Conservation (phyloP, 2,329 filamentous ascomycete species). For the Nannizziopsis barbatae region DNA sequence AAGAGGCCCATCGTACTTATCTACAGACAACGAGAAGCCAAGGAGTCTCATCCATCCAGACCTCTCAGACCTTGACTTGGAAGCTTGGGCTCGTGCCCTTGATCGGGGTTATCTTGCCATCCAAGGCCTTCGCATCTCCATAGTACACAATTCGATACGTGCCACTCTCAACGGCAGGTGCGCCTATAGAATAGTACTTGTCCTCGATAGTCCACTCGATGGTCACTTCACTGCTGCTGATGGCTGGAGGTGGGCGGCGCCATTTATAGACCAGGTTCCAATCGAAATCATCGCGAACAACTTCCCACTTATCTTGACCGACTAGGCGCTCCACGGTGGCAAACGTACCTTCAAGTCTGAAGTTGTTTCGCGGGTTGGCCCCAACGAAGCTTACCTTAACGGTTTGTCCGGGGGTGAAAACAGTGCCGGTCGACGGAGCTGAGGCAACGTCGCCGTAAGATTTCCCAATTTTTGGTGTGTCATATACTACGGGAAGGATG, state of each 20-base stretch:
- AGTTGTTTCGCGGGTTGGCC: conserved; percentile 81
- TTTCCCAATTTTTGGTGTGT: conserved; percentile 54
- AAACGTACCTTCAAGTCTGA: conserved; percentile 66
- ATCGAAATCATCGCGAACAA: conserved; percentile 61
- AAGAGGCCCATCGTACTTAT: no score
- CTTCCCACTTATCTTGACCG: conserved; percentile 46
- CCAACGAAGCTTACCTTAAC: conserved; percentile 65
- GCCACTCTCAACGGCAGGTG: conserved; percentile 39
- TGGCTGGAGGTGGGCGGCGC: conserved; percentile 56
- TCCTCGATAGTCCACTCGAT: conserved; percentile 69
- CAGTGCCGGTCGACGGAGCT: conserved; percentile 41
- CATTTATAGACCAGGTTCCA: conserved; percentile 77
- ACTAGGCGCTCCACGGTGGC: conserved; percentile 59
- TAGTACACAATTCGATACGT: conserved; percentile 72
- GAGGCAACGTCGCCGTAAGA: conserved; percentile 57
- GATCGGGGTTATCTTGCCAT: conserved; percentile 54
- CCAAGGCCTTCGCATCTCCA: conserved; percentile 63
- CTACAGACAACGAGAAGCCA: no score
- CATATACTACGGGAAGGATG: conserved; percentile 66
- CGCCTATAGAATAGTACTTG: conserved; percentile 36
- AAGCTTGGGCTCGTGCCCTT: conserved; percentile 51
- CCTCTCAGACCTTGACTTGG: conserved; percentile 23
- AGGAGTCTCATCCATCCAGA: no score
- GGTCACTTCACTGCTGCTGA: conserved; percentile 66
- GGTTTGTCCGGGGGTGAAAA: conserved; percentile 50